phyloP scores from a whole-genome alignment of 2,329 filamentous ascomycete genomes.

The Phialophora tarda region DNA sequence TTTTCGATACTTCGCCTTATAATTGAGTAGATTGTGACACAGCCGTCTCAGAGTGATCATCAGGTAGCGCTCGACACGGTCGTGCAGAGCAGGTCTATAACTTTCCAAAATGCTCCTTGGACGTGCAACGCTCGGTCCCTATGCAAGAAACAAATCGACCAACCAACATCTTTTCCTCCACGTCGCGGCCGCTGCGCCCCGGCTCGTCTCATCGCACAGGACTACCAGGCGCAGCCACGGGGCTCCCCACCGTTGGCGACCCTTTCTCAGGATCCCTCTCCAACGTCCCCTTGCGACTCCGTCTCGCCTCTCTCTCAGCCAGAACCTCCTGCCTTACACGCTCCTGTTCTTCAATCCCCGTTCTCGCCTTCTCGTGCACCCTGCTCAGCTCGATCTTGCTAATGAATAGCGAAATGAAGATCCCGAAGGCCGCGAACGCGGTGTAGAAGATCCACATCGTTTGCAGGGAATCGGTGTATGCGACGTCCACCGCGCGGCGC shows the following conservation, averaged over 20 bases:
- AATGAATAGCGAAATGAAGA: slow-evolving; percentile 43
- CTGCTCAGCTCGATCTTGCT: slow-evolving; percentile 46
- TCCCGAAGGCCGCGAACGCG: slow-evolving; percentile 40
- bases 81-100: background rate
- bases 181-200: too few species aligned
- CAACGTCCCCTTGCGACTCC: slow-evolving; percentile 13
- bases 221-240: background rate
- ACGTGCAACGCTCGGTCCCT: background rate
- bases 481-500: slow-evolving; percentile 41
- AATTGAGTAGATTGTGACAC: background rate
- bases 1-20: background rate
- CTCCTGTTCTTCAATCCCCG: slow-evolving; percentile 53
- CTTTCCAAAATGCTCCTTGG: background rate
- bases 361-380: slow-evolving; percentile 52
- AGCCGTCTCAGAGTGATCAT: background rate
- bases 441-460: slow-evolving; percentile 54
- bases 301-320: slow-evolving; percentile 42
- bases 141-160: background rate
- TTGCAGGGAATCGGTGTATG: slow-evolving; percentile 45
- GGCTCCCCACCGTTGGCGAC: background rate
- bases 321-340: slow-evolving; percentile 43
- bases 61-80: background rate
- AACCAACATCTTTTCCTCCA: background rate
- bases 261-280: slow-evolving; percentile 24
- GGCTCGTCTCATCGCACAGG: background rate